phyloP scores from a whole-genome alignment of 108 stramenopile species.

The Cylindrotheca closterium region DNA sequence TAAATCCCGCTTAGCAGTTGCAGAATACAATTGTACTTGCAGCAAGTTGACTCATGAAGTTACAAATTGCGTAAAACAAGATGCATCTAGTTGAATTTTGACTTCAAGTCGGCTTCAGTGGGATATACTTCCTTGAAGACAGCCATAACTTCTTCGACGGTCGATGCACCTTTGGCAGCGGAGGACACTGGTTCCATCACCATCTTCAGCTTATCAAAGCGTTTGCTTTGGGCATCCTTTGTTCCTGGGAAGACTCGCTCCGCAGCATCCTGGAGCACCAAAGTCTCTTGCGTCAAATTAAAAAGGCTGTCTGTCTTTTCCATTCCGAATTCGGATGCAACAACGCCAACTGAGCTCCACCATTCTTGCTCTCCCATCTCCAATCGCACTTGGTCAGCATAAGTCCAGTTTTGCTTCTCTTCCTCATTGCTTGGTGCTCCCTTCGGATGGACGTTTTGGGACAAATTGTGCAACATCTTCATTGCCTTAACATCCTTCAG shows the following conservation, averaged over 20 bases:
- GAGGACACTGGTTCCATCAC: conserved; percentile 23
- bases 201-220: conserved; percentile 11
- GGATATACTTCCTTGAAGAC: conserved; percentile 35
- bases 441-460: conserved; percentile 32
- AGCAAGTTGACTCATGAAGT: too few species aligned
- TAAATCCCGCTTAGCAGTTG: too few species aligned
- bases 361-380: conserved; percentile 37
- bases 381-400: conserved; percentile 34
- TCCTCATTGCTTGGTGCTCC: conserved; percentile 31
- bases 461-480: conserved; percentile 25
- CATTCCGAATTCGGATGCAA: conserved; percentile 35
- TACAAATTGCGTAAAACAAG: too few species aligned
- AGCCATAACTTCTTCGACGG: conserved; percentile 16
- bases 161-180: conserved; percentile 13
- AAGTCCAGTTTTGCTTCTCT: conserved; percentile 24
- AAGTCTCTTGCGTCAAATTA: conserved; percentile 25
- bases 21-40: too few species aligned
- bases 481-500: conserved; percentile 28
- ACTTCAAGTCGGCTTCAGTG: conserved; percentile 20
- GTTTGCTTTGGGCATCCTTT: conserved; percentile 4
- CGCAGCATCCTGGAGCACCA: conserved; percentile 19
- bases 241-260: conserved; percentile 25
- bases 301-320: conserved; percentile 27
- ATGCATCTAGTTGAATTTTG: conserved; percentile 21
- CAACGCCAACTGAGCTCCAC: conserved; percentile 29